Evolutionary conservation across 2,329 filamentous ascomycete genomes (phyloP).

Genomic region (Nothophaeocryptopus gaeumannii): DNA sequence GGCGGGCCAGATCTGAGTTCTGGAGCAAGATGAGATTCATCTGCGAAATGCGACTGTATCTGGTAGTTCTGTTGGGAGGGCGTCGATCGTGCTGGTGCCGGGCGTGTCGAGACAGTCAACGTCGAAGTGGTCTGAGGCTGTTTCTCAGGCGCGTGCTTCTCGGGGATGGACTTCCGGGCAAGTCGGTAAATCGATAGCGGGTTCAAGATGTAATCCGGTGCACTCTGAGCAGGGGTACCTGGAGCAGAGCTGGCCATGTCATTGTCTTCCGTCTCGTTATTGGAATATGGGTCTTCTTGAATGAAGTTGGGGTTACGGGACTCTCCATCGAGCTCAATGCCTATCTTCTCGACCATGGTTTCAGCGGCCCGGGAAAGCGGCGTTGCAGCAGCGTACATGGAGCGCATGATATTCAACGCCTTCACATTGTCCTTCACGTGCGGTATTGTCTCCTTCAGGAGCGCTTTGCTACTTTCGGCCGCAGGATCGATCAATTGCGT

Average conservation of each 20-base stretch:
- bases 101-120: neutral
- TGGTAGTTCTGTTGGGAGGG: constrained; percentile 4
- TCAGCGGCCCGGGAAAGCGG: constrained; percentile 23
- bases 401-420: constrained; percentile 25
- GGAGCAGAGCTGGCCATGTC: constrained; percentile 15
- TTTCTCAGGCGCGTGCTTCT: constrained; percentile 26
- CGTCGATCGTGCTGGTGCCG: constrained; percentile 1
- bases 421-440: constrained; percentile 26
- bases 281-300: constrained; percentile 25
- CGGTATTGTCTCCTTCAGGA: constrained; percentile 24
- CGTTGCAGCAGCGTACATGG: constrained; percentile 25
- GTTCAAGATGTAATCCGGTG: constrained; percentile 26
- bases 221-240: constrained; percentile 25
- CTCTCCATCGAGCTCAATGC: constrained; percentile 19
- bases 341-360: constrained; percentile 26
- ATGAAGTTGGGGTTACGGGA: constrained; percentile 19
- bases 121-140: constrained; percentile 11
- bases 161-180: constrained; percentile 24
- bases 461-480: constrained; percentile 17
- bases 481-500: constrained; percentile 25
- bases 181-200: constrained; percentile 26
- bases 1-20: constrained; percentile 9
- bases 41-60: neutral
- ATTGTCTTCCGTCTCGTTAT: constrained; percentile 20
- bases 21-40: constrained; percentile 19